Conservation (phyloP, 768 basidiomycete genomes). For the Pleurotus eryngii region DNA sequence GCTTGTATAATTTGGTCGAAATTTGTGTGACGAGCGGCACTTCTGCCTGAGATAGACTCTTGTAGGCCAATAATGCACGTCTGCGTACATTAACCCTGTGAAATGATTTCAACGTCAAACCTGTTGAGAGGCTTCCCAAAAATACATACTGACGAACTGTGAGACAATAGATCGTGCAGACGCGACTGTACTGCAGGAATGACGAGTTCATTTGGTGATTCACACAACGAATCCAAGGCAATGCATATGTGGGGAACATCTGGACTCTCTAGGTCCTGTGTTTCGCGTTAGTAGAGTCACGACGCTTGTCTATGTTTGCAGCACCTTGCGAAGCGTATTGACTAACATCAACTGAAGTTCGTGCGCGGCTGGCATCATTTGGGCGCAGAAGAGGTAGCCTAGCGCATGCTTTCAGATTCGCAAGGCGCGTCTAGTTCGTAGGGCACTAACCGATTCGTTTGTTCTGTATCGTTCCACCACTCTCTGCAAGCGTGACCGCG, state of each 20-base stretch:
- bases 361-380: constrained; percentile 65
- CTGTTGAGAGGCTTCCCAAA: not conserved
- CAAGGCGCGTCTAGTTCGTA: too few relatives aligned
- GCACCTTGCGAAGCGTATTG: constrained; percentile 81
- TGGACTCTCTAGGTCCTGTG: constrained; percentile 69
- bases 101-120: constrained; percentile 11
- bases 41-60: constrained; percentile 46
- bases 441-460: constrained; percentile 59
- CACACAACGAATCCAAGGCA: constrained; percentile 67
- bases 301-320: too few relatives aligned
- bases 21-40: constrained; percentile 43
- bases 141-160: constrained; percentile 68
- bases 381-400: constrained; percentile 80
- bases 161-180: constrained; percentile 62
- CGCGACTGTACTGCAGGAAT: constrained; percentile 73
- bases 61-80: constrained; percentile 58
- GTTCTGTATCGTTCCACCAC: constrained; percentile 54
- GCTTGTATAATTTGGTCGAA: constrained; percentile 31
- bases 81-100: constrained; percentile 56
- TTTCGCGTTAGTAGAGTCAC: too few relatives aligned
- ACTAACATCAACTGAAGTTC: constrained; percentile 81
- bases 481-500: constrained; percentile 75
- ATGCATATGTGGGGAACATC: constrained; percentile 58
- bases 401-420: not conserved
- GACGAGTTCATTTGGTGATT: constrained; percentile 58